phyloP scores from a whole-genome alignment of 495 filamentous ascomycete species.

The Annulohypoxylon moriforme region DNA sequence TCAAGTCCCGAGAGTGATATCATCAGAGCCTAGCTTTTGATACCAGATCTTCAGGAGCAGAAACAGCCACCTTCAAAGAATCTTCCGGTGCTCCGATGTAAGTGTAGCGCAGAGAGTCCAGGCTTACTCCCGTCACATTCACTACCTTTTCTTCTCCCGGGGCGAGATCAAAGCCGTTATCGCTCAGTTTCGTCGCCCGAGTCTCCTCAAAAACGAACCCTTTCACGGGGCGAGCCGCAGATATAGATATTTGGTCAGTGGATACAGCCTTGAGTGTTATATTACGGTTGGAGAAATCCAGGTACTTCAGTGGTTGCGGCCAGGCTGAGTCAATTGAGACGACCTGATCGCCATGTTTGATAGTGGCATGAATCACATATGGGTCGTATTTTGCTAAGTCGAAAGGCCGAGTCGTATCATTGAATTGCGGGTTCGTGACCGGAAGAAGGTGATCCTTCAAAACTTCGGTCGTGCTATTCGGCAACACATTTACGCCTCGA shows the following conservation, averaged over 20 bases:
- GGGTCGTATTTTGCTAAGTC: conserved; percentile 52
- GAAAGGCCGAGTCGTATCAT: conserved; percentile 46
- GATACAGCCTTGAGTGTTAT: conserved; percentile 41
- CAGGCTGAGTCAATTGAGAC: conserved; percentile 75
- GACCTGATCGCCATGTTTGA: conserved; percentile 57
- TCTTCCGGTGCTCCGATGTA: conserved; percentile 45
- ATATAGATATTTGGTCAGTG: conserved; percentile 42
- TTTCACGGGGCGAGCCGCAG: conserved; percentile 57
- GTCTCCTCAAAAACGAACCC: conserved; percentile 61
- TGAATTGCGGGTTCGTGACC: neutral
- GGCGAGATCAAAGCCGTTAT: conserved; percentile 62
- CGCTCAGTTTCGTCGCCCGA: conserved; percentile 53
- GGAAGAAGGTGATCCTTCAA: conserved; percentile 48
- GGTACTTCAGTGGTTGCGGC: conserved; percentile 86
- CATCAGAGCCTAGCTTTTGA: conserved; percentile 5
- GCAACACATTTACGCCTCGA: conserved; percentile 60
- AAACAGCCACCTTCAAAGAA: conserved; percentile 20
- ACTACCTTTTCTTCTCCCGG: conserved; percentile 55
- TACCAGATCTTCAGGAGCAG: neutral
- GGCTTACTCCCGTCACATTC: conserved; percentile 23
- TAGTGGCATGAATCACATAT: conserved; percentile 61
- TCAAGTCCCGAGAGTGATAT: neutral
- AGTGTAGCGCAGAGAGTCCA: conserved; percentile 43
- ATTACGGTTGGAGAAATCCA: conserved; percentile 64
- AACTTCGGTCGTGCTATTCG: conserved; percentile 77